Percentiles rank a stretch among this genome's conserved stretches.
Conservation (phyloP, 129 eudicot species). For the Daucus carota region DH1_v3.0 NC_030388.2:22404501-22405000, state of each 20-base stretch:
- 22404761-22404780: neutral
- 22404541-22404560: neutral
- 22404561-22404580: conserved; percentile 23
- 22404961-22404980: too few species aligned
- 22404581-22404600: neutral
- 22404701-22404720: neutral
- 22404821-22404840: too few species aligned
- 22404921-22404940: too few species aligned
- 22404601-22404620: neutral
- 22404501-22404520: conserved; percentile 14
- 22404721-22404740: neutral
- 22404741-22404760: neutral
- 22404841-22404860: too few species aligned
- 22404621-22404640: neutral
- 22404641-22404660: neutral
- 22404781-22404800: too few species aligned
- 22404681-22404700: neutral
- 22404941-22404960: too few species aligned
- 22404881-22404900: too few species aligned
- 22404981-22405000: too few species aligned
- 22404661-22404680: neutral
- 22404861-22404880: too few species aligned
- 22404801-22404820: too few species aligned
- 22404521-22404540: neutral
- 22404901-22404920: too few species aligned